Evolutionary conservation across 2,329 filamentous ascomycete species (phyloP), one percentile per base, ranked within the genome.

Genomic region (Aspergillus oerlinghausenensis): DNA sequence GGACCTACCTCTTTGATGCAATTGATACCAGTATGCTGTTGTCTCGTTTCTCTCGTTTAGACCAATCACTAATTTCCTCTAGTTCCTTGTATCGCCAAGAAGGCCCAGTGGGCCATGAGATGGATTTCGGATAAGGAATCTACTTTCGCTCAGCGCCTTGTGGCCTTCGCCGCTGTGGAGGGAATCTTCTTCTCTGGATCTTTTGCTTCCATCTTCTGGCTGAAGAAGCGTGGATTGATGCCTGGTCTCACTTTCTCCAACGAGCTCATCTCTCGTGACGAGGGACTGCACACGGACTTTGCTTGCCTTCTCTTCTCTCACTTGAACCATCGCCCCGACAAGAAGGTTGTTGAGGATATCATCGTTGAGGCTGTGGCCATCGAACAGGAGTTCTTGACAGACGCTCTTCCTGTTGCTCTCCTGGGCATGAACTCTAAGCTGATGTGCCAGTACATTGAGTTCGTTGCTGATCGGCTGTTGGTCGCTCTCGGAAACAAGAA

Each of bases 381-480:
- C 60, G 94, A 99, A 83, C 88, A 99, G 77, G 94, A 99, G 80
- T 99, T 99, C 83, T 78, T 99, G 66, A 95, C 92, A 1, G 94
- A 99, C 74, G 92, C 94, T 63, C 88, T 99, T 52, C 94, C 94
- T 17, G 92, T 88, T 68, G 92, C 85, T 48, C 87, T 99, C 52
- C 89, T 99, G 32, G 94, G 94, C 79, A 99, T 99, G 94, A 99
- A 99, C 83, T 78, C 92, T 54, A 89, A 83, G 65, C 84, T 99
- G 67, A 99, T 99, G 94, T 95, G 95, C 84, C 93, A 97, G 80
- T 99, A 99, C 83, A 99, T 99, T 66, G 94, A 99, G 85, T 99
- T 99, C 69, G 94, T 99, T 50, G 94, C 94, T 63, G 94, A 99
- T 76, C 90, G 94, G 68, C 88, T 99, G 38, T 85, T 99, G 38